Evolutionary conservation across 176 grass and related monocot genomes (phyloP).

Genomic region (Phragmites australis): DNA sequence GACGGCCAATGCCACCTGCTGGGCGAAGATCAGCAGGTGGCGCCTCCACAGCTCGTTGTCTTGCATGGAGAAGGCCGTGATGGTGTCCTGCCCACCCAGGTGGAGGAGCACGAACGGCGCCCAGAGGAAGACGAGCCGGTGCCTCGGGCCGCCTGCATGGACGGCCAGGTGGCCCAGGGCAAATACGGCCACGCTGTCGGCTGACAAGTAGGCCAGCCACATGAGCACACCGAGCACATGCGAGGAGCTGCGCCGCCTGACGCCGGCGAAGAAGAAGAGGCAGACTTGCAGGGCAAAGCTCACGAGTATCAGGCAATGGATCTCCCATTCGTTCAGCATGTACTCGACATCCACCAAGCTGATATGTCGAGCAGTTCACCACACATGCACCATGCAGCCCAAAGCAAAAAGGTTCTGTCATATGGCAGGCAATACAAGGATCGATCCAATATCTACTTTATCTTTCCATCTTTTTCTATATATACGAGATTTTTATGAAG

Average conservation of each 20-base stretch:
- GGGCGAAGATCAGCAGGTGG: constrained; percentile 16
- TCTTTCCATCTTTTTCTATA: too few species aligned
- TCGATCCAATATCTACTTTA: too few species aligned
- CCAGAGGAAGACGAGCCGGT: constrained; percentile 20
- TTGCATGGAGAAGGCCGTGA: constrained; percentile 38
- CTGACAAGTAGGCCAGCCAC: constrained; percentile 25
- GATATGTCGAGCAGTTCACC: too few species aligned
- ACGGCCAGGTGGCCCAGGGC: constrained; percentile 26
- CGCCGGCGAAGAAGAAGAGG: neutral
- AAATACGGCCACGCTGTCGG: constrained; percentile 11
- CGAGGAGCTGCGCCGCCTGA: constrained; percentile 13
- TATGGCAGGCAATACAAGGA: too few species aligned
- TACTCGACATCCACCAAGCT: neutral
- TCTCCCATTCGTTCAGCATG: constrained; percentile 34
- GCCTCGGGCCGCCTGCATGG: neutral
- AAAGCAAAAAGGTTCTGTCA: too few species aligned
- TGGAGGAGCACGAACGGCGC: constrained; percentile 36
- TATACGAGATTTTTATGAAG: too few species aligned
- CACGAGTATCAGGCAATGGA: constrained; percentile 14
- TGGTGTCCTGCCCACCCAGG: constrained; percentile 37
- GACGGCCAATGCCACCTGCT: neutral
- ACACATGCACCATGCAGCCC: too few species aligned
- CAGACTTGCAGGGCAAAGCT: constrained; percentile 34
- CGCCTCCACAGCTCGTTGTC: constrained; percentile 39
- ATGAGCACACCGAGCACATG: neutral